phyloP scores from a whole-genome alignment of 2,329 filamentous ascomycete genomes.

The Diplocarpon rosae region DNA sequence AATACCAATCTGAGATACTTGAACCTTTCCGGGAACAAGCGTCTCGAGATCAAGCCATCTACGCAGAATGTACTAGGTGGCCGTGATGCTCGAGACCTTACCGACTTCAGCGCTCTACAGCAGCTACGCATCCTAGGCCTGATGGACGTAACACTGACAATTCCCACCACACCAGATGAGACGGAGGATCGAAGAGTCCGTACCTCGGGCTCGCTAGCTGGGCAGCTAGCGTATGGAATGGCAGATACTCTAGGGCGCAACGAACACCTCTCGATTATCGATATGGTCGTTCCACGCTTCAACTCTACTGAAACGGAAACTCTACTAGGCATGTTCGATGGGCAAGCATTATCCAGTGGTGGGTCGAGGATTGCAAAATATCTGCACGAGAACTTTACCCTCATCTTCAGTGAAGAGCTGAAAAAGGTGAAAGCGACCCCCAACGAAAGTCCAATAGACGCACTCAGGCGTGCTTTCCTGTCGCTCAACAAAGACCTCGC shows the following conservation, averaged over 20 bases:
- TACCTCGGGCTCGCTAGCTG: constrained; percentile 90
- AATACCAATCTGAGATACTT: constrained; percentile 92
- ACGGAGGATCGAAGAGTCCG: constrained; percentile 90
- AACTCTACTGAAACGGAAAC: constrained; percentile 84
- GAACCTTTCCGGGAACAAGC: constrained; percentile 93
- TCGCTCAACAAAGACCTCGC: constrained; percentile 89
- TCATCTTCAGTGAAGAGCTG: constrained; percentile 72
- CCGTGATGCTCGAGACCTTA: constrained; percentile 59
- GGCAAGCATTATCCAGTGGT: constrained; percentile 75
- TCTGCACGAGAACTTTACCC: constrained; percentile 88
- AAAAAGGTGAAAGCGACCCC: constrained; percentile 56
- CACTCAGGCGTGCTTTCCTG: constrained; percentile 76
- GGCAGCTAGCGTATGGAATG: constrained; percentile 91
- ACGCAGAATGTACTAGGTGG: constrained; percentile 60
- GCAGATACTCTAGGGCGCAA: constrained; percentile 87
- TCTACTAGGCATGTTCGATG: constrained; percentile 90
- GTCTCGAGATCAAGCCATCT: constrained; percentile 77
- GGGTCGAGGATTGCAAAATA: constrained; percentile 96
- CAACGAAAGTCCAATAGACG: constrained; percentile 70
- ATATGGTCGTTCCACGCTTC: constrained; percentile 88
- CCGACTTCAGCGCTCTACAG: constrained; percentile 76
- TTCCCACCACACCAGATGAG: constrained; percentile 87
- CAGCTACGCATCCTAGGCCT: constrained; percentile 82
- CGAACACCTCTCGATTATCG: constrained; percentile 90
- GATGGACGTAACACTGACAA: constrained; percentile 96